Conservation (phyloP, 2,329 filamentous ascomycete species). For the Penicillium sp. region DNA sequence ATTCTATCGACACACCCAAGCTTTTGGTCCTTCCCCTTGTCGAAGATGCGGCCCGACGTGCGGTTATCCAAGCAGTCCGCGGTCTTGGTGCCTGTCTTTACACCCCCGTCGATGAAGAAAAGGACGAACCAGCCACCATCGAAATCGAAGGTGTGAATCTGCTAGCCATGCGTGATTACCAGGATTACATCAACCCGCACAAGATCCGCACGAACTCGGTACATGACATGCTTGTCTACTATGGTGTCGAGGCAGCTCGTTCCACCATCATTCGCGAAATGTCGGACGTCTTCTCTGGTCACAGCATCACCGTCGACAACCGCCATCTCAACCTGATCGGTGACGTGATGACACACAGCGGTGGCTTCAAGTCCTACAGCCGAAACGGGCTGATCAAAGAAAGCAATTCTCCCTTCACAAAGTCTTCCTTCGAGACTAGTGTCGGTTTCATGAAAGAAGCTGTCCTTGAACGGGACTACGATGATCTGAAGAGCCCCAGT, state of each 20-base stretch:
- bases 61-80: constrained; percentile 81
- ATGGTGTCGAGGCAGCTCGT: constrained; percentile 91
- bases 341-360: constrained; percentile 95
- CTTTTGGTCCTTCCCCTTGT: constrained; percentile 89
- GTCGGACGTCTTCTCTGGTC: constrained; percentile 76
- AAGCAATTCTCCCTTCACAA: constrained; percentile 87
- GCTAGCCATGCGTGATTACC: constrained; percentile 82
- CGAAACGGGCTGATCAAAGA: constrained; percentile 76
- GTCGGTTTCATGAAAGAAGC: constrained; percentile 90
- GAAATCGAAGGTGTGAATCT: constrained; percentile 85
- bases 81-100: constrained; percentile 71
- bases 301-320: constrained; percentile 88
- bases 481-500: constrained; percentile 80
- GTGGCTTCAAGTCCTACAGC: constrained; percentile 86
- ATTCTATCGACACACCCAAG: constrained; percentile 76
- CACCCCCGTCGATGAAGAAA: constrained; percentile 56
- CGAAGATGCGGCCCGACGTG: constrained; percentile 70
- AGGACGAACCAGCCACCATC: constrained; percentile 50
- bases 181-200: constrained; percentile 80
- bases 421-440: constrained; percentile 99
- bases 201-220: constrained; percentile 90
- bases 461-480: constrained; percentile 82
- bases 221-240: constrained; percentile 73
- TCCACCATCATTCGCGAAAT: constrained; percentile 84
- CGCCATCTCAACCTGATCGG: constrained; percentile 93